Evolutionary conservation across 495 filamentous ascomycete species (phyloP).

Genomic region (Podospora conica): DNA sequence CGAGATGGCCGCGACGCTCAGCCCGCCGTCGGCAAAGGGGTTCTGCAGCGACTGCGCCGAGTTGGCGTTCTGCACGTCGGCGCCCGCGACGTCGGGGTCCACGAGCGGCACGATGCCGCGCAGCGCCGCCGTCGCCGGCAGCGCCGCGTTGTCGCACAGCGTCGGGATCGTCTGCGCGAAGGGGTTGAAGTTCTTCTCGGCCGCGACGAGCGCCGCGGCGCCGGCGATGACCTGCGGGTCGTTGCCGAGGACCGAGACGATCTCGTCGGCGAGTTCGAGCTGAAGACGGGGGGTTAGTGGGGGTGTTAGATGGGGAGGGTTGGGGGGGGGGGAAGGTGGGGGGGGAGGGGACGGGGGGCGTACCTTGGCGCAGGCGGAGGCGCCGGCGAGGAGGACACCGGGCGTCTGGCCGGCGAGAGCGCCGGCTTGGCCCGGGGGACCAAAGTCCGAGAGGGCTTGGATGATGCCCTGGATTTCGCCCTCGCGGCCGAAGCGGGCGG

Average conservation of each 20-base stretch:
- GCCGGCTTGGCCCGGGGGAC: slow-evolving; percentile 44
- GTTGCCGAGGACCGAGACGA: slow-evolving; percentile 47
- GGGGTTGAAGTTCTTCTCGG: slow-evolving; percentile 63
- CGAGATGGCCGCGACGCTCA: slow-evolving; percentile 51
- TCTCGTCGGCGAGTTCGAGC: slow-evolving; percentile 54
- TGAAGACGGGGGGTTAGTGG: slow-evolving; percentile 14
- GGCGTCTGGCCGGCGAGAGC: slow-evolving; percentile 49
- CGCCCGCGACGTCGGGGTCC: slow-evolving; percentile 49
- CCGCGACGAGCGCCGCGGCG: slow-evolving; percentile 55
- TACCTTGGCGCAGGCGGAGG: slow-evolving; percentile 52
- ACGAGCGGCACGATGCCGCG: slow-evolving; percentile 55
- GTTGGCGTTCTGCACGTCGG: slow-evolving; percentile 50
- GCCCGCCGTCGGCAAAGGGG: slow-evolving; percentile 45
- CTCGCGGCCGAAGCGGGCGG: slow-evolving; percentile 53
- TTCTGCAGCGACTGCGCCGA: slow-evolving; percentile 38
- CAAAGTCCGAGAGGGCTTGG: slow-evolving; percentile 40
- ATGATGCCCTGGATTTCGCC: slow-evolving; percentile 43
- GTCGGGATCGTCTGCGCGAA: slow-evolving; percentile 49
- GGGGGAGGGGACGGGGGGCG: not conserved
- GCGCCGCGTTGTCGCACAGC: slow-evolving; percentile 50
- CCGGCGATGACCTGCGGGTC: slow-evolving; percentile 48
- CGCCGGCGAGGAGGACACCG: slow-evolving; percentile 48
- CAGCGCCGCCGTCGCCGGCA: slow-evolving; percentile 48
- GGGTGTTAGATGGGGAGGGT: not conserved
- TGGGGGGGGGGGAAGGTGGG: not conserved